A percentile compares a stretch with the other conserved stretches of the same genome.
phyloP scores from a whole-genome alignment of 306 rosid species.

The Prunus salicina region DNA sequence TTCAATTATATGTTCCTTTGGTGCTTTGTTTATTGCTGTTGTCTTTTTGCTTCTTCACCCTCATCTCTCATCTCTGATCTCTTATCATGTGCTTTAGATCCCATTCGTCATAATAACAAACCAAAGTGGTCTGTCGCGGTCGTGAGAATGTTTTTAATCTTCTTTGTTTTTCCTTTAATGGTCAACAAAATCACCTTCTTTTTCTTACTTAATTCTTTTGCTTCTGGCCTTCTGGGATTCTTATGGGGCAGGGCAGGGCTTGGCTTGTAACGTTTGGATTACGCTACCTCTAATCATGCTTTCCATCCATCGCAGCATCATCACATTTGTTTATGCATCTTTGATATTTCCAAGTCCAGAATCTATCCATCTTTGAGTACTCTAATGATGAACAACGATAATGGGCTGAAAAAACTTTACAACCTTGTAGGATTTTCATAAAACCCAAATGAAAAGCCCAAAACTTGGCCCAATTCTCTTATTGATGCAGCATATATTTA shows the following conservation, averaged over 20 bases:
- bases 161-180: neutral
- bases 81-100: slow-evolving; percentile 22
- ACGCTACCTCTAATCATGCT: neutral
- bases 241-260: neutral
- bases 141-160: slow-evolving; percentile 17
- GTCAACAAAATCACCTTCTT: slow-evolving; percentile 9
- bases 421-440: too few species aligned
- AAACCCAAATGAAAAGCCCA: neutral
- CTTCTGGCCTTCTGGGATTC: neutral
- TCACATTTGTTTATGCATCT: neutral
- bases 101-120: neutral
- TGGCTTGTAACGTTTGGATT: neutral
- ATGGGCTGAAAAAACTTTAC: neutral
- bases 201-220: neutral
- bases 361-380: neutral
- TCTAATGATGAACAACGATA: neutral
- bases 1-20: slow-evolving; percentile 7
- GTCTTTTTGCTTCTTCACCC: slow-evolving; percentile 9
- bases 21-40: slow-evolving; percentile 1
- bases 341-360: neutral
- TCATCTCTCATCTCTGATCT: slow-evolving; percentile 3
- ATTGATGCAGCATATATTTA: slow-evolving; percentile 3
- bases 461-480: neutral
- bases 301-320: neutral
- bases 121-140: slow-evolving; percentile 1